Evolutionary conservation across 1,284 basidiomycete species (phyloP), one percentile per base, ranked within the genome.

Genomic region (Tylopilus orsonianus): DNA sequence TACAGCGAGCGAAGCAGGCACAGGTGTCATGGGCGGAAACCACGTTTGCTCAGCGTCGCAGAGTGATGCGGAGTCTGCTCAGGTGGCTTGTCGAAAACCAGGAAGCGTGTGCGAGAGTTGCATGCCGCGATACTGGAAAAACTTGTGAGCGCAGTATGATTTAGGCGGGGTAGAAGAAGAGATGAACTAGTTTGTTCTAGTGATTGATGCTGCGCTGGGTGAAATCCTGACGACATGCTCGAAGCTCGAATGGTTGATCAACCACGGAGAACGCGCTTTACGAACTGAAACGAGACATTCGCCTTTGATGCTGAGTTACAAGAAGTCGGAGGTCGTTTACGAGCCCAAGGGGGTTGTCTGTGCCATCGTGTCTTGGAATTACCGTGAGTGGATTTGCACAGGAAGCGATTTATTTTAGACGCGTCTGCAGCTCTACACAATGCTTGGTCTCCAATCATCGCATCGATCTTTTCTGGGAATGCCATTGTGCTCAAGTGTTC

Each of bases 281-380:
- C 72, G 71, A 49, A 90, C 92, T 0, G 84, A 92, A 58, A 79
- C 73, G 37, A 80, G 89, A 59, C 74, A 75, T 47, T 81, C 81
- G 24, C 92, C 90, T 58, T 71, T 93, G 24, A 75, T 97, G 57
- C 73, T 97, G 47, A 80, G 78, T 20, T 95, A 98, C 77, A 99
- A 99, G 72, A 79, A 74, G 16, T 81, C 80, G 23, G 75, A 90
- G 65, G 90, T 98, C 7, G 75, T 88, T 56, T 95, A 93, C 64
- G 91, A 95, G 54, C 96, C 96, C 8, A 79, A 95, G n/a, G 96
- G 96, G 24, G 90, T 95, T 0, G 91, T 97, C 9, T 83, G 87
- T 35, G 96, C 88, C 0, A 87, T 95, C 50, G 94, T 98, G 1
- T 96, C 92, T 1, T 97, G 95, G 93, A 93, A 92, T 61, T 92